Percentiles rank a stretch among this genome's conserved stretches.
phyloP scores from a whole-genome alignment of 1,284 basidiomycete species.

The Fomes fomentarius region DNA sequence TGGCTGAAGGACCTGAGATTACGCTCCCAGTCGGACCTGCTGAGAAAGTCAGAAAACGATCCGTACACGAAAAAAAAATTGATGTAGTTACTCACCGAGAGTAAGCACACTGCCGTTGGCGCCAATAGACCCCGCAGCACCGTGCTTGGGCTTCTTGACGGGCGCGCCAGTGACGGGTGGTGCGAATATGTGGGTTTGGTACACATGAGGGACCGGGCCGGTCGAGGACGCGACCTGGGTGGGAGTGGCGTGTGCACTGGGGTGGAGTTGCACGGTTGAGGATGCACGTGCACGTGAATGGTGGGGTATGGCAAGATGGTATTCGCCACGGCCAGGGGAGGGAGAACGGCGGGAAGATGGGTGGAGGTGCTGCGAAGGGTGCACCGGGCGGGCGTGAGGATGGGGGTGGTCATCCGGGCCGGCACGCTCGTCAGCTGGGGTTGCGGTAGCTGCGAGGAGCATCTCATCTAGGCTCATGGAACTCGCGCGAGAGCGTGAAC shows the following conservation, averaged over 20 bases:
- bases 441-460: conserved; percentile 54
- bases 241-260: conserved; percentile 17
- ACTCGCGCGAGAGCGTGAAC: conserved; percentile 36
- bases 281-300: conserved; percentile 28
- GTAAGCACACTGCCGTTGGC: conserved; percentile 32
- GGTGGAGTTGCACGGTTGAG: conserved; percentile 28
- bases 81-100: conserved; percentile 23
- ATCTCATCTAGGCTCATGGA: conserved; percentile 58
- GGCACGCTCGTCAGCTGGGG: conserved; percentile 36
- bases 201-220: conserved; percentile 44
- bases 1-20: conserved; percentile 32
- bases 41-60: neutral
- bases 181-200: conserved; percentile 70
- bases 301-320: conserved; percentile 27
- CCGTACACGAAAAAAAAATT: too few relatives aligned
- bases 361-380: conserved; percentile 29
- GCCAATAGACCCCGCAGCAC: conserved; percentile 19
- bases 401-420: conserved; percentile 20
- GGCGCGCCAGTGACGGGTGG: conserved; percentile 71
- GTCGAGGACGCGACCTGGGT: conserved; percentile 17
- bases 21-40: conserved; percentile 31
- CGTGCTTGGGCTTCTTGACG: conserved; percentile 50
- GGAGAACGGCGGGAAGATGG: conserved; percentile 30
- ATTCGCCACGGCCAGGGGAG: conserved; percentile 27
- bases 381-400: conserved; percentile 17